Evolutionary conservation across 2,329 filamentous ascomycete genomes (phyloP).

Genomic region (Penicillium sp.): DNA sequence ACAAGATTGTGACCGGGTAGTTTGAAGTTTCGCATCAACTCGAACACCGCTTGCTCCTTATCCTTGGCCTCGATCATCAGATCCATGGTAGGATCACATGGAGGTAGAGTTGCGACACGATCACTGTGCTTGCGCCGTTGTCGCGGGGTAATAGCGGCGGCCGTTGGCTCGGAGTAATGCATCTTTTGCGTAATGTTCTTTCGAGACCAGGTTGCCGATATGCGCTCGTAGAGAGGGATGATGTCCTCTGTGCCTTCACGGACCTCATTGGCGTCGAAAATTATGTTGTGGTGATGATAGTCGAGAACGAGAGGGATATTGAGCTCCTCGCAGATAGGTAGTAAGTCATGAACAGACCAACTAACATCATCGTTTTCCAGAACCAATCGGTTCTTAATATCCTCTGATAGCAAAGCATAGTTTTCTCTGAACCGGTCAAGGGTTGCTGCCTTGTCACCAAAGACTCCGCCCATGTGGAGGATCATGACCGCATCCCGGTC

Average conservation of each 20-base stretch:
- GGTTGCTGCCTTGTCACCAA: slow-evolving; percentile 81
- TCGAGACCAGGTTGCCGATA: slow-evolving; percentile 77
- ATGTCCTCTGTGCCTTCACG: slow-evolving; percentile 87
- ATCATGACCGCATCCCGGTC: slow-evolving; percentile 92
- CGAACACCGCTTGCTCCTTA: slow-evolving; percentile 95
- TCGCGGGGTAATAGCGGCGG: slow-evolving; percentile 73
- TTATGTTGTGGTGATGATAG: slow-evolving; percentile 93
- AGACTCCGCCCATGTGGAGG: slow-evolving; percentile 87
- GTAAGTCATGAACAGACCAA: slow-evolving; percentile 87
- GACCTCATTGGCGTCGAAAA: slow-evolving; percentile 72
- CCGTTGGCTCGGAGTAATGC: slow-evolving; percentile 86
- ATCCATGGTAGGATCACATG: slow-evolving; percentile 81
- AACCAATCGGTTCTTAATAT: slow-evolving; percentile 78
- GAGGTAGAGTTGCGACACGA: slow-evolving; percentile 76
- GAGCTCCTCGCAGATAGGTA: slow-evolving; percentile 90
- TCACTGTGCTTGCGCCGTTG: slow-evolving; percentile 84
- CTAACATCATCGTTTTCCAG: slow-evolving; percentile 93
- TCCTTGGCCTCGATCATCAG: slow-evolving; percentile 99
- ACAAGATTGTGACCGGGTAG: slow-evolving; percentile 77
- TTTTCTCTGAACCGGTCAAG: slow-evolving; percentile 76
- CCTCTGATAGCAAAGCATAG: slow-evolving; percentile 66
- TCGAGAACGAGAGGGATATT: slow-evolving; percentile 91
- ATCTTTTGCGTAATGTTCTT: slow-evolving; percentile 92
- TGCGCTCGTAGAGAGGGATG: slow-evolving; percentile 71
- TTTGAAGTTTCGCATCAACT: slow-evolving; percentile 85